These are phyloP conservation scores for Eutrema heterophyllum DNA, from an alignment of 345 rosid species.

Conservation along the genomic window DNA sequence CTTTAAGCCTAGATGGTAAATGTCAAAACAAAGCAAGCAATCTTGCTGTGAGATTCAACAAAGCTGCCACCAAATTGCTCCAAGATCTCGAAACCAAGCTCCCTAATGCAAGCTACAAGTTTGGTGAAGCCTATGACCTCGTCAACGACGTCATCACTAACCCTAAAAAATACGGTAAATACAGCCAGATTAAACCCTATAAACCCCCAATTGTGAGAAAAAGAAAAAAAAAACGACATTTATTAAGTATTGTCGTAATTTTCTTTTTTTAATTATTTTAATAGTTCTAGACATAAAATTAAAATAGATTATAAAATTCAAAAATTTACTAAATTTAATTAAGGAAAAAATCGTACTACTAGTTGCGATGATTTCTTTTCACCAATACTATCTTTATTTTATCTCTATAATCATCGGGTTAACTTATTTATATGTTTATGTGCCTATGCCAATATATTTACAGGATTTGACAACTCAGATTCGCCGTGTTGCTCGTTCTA, in stretches of 20 bases:
- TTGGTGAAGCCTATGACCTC: constrained; percentile 87
- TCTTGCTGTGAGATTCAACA: constrained; percentile 61
- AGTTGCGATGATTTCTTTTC: neutral
- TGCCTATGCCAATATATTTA: neutral
- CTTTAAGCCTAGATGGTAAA: constrained; percentile 51
- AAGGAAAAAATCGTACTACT: neutral
- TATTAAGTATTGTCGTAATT: too few relatives aligned
- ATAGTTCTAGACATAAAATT: too few relatives aligned
- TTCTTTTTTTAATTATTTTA: too few relatives aligned
- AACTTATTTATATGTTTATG: neutral
- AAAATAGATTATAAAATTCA: too few relatives aligned
- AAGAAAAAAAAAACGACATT: neutral
- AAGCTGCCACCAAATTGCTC: constrained; percentile 47
- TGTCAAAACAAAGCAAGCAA: constrained; percentile 75
- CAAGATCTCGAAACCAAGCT: constrained; percentile 38
- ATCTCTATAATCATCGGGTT: neutral
- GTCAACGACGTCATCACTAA: constrained; percentile 63
- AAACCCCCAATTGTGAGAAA: too few relatives aligned
- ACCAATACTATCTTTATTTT: too few relatives aligned
- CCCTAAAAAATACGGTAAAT: constrained; percentile 61
- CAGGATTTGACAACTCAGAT: constrained; percentile 74
- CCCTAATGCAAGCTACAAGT: constrained; percentile 51
- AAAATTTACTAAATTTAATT: too few relatives aligned
- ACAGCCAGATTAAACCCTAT: neutral
- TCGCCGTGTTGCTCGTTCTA: constrained; percentile 93